A percentile compares a stretch with the other conserved stretches of the same genome.
Evolutionary conservation across 179 eudicot genomes (phyloP).

Genomic region (Silene vulgaris): DNA sequence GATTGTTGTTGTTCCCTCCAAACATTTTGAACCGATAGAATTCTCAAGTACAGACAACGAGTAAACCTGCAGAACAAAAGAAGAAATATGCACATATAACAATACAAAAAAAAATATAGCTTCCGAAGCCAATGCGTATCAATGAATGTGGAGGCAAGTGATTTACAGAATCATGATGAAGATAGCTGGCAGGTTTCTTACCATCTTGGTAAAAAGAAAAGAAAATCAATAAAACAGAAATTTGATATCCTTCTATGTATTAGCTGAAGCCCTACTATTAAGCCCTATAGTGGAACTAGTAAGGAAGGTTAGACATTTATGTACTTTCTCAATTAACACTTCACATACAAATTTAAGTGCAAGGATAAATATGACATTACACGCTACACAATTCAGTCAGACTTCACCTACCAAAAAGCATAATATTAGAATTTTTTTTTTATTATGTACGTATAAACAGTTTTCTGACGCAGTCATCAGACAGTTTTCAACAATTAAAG

Average conservation of each 20-base stretch:
- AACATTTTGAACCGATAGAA: slow-evolving; percentile 38
- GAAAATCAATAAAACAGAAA: neutral
- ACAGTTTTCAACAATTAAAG: too few relatives aligned
- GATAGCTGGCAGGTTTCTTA: neutral
- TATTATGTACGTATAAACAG: too few relatives aligned
- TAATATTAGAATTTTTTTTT: too few relatives aligned
- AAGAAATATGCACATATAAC: slow-evolving; percentile 5
- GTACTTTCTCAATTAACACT: neutral
- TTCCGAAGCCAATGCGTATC: neutral
- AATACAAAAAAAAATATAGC: neutral
- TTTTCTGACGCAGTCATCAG: too few relatives aligned
- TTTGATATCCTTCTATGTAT: neutral
- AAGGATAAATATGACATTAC: neutral
- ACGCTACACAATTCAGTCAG: neutral
- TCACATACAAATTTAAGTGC: too few relatives aligned
- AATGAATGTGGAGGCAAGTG: neutral
- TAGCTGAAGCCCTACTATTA: slow-evolving; percentile 4
- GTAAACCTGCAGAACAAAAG: slow-evolving; percentile 17
- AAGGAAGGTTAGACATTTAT: too few relatives aligned
- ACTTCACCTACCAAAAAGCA: neutral
- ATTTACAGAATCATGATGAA: neutral
- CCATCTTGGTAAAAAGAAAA: neutral
- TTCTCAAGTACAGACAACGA: slow-evolving; percentile 11
- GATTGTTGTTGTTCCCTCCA: slow-evolving; percentile 56
- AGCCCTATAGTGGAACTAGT: neutral